Conservation (phyloP, 1,139 yeast genomes). For the Protomyces inundatus region DNA sequence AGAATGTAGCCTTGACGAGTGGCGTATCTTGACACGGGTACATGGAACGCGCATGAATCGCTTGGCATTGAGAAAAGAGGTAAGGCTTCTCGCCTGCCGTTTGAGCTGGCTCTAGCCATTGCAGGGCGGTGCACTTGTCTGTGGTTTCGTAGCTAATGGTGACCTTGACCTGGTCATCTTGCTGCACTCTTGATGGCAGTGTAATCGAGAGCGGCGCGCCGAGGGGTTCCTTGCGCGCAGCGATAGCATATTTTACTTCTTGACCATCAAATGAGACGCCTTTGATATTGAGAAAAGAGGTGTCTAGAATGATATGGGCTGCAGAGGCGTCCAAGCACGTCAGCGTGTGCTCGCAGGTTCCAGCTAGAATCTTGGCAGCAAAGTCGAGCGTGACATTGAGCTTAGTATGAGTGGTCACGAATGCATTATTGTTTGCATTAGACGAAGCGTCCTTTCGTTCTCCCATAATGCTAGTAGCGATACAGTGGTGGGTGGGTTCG, state of each 20-base stretch:
- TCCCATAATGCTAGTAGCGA: neutral
- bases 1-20: conserved; percentile 63
- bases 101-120: conserved; percentile 71
- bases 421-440: conserved; percentile 4
- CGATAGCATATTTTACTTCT: conserved; percentile 40
- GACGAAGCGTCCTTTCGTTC: conserved; percentile 16
- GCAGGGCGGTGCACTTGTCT: conserved; percentile 71
- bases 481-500: too few relatives aligned
- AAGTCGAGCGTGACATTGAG: conserved; percentile 45
- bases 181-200: conserved; percentile 1
- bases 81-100: conserved; percentile 77
- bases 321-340: conserved; percentile 35
- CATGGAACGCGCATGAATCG: conserved; percentile 82
- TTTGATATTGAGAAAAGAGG: conserved; percentile 57
- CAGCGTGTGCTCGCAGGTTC: conserved; percentile 53
- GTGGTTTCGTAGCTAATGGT: conserved; percentile 61
- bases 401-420: conserved; percentile 4
- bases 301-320: conserved; percentile 53
- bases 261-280: conserved; percentile 47
- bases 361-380: conserved; percentile 49
- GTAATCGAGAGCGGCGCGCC: conserved; percentile 58
- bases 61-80: conserved; percentile 84
- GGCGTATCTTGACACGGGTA: conserved; percentile 94
- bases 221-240: conserved; percentile 54
- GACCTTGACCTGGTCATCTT: conserved; percentile 39